Base-by-base conservation (phyloP, 1,284 basidiomycete genomes). In the Chalciporus piperatoides region DNA sequence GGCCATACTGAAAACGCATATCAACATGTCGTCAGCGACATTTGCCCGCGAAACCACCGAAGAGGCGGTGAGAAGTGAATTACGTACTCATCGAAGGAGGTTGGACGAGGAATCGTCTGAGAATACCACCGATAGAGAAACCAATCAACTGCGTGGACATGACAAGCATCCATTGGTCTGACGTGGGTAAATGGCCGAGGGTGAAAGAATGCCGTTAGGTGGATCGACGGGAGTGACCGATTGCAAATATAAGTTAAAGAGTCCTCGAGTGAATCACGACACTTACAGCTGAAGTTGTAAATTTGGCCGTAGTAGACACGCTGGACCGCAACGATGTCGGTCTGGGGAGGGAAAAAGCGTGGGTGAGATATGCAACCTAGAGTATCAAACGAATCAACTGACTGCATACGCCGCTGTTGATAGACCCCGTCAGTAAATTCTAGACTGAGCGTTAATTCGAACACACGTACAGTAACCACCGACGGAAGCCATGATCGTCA, bases 111-210 rank as follows among this genome's bases (percentile, higher is more conserved):
- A 91, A 89, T 12, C 84, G 78, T 17, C 82, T 72, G 39, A 80
- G 77, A 45, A 90, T 71, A 24, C 93, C 93, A 5, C 92, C 90
- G 24, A 94, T 81, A 2, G 87, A 86, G 65, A 95, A 92, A 1
- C 92, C 93, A 38, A 92, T 85, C 45, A 94, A 70, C 62, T 95
- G 88, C 0, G 90, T 88, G 12, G 90, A 85, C 73, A 96, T 81
- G n/a, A 91, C 79, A 38, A 94, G 67, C 64, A 95, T 75, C 76
- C 84, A 82, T 76, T 86, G 81, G 77, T 85, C 72, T 68, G 78
- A 64, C 17, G 24, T 23, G n/a, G 8, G 21, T 45, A 0, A 6
- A 14, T 32, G n/a, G 17, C 75, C 81, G 30, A 59, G 70, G 25
- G 62, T 14, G 6, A 37, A 15, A 21, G 7, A 19, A 9, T 21